Percentiles rank a stretch among this genome's conserved stretches.
phyloP scores from a whole-genome alignment of 352 stramenopile species.

The Elongisporangium undulatum region DNA sequence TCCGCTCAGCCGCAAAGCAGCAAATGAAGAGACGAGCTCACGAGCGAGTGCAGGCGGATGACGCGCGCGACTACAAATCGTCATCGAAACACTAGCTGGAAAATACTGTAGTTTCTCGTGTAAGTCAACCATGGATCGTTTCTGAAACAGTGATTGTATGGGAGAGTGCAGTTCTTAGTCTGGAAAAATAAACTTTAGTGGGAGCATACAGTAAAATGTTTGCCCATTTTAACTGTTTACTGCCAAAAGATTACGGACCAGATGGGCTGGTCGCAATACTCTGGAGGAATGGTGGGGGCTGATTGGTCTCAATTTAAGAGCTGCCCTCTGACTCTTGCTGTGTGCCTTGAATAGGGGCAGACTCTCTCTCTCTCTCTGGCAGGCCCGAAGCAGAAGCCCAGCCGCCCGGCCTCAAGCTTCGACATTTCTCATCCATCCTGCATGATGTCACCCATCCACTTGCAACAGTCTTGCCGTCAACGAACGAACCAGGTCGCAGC shows the following conservation, averaged over 20 bases:
- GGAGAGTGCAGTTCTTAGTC: not conserved
- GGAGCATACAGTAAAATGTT: not conserved
- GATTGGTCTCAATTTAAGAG: too few relatives aligned
- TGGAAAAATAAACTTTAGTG: not conserved
- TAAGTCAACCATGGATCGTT: not conserved
- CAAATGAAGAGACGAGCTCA: not conserved
- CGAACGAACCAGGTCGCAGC: not conserved
- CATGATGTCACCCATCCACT: not conserved
- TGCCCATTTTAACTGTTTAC: not conserved
- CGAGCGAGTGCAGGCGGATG: not conserved
- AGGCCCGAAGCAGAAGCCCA: too few relatives aligned
- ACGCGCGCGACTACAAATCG: not conserved
- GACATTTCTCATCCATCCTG: not conserved
- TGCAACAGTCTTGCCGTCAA: not conserved
- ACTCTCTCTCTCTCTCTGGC: too few relatives aligned
- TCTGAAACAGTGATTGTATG: not conserved
- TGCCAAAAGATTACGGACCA: not conserved
- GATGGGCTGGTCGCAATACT: not conserved
- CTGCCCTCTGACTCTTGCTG: not conserved
- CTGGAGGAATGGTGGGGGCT: not conserved
- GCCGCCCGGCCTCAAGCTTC: not conserved
- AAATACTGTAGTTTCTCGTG: not conserved
- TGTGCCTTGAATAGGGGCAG: not conserved
- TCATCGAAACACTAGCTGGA: not conserved
- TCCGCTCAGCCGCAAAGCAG: not conserved